These are phyloP conservation scores for Hanseniaspora valbyensis DNA, from an alignment of 805 yeast species.

Conservation along the genomic window DNA sequence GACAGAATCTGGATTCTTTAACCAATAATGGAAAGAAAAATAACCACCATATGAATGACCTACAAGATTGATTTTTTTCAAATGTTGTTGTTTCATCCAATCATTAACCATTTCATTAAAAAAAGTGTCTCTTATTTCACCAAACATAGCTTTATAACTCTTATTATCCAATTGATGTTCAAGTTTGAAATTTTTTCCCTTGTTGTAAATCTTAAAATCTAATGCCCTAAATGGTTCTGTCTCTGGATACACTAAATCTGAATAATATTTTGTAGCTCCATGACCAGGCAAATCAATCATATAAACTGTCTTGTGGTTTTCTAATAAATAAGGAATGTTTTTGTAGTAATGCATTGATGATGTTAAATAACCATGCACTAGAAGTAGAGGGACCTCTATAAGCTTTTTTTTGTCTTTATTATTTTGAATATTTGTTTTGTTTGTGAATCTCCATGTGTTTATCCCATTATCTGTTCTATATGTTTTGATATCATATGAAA, in stretches of 20 bases:
- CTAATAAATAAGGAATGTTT: constrained; percentile 46
- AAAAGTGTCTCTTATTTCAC: constrained; percentile 7
- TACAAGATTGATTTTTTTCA: constrained; percentile 47
- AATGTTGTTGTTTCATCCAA: constrained; percentile 45
- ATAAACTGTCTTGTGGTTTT: constrained; percentile 44
- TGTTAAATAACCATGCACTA: constrained; percentile 91
- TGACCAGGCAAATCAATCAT: constrained; percentile 64
- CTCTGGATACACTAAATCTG: neutral
- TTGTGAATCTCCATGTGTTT: constrained; percentile 13
- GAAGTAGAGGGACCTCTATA: constrained; percentile 32
- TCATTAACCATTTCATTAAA: constrained; percentile 50
- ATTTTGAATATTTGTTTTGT: no score
- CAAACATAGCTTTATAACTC: constrained; percentile 3
- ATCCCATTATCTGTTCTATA: constrained; percentile 11
- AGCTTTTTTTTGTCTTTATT: neutral
- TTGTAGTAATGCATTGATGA: constrained; percentile 71
- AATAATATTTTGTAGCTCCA: constrained; percentile 41
- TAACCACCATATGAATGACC: constrained; percentile 80
- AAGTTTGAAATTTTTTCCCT: constrained; percentile 12
- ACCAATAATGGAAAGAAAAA: constrained; percentile 52
- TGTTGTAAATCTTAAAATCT: constrained; percentile 13
- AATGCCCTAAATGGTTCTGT: constrained; percentile 14
- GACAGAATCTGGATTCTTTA: constrained; percentile 41
- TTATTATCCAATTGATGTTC: constrained; percentile 24
- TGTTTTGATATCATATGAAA: constrained; percentile 7